phyloP scores from a whole-genome alignment of 1,284 basidiomycete genomes.

The Ustilago shanxiensis region DNA sequence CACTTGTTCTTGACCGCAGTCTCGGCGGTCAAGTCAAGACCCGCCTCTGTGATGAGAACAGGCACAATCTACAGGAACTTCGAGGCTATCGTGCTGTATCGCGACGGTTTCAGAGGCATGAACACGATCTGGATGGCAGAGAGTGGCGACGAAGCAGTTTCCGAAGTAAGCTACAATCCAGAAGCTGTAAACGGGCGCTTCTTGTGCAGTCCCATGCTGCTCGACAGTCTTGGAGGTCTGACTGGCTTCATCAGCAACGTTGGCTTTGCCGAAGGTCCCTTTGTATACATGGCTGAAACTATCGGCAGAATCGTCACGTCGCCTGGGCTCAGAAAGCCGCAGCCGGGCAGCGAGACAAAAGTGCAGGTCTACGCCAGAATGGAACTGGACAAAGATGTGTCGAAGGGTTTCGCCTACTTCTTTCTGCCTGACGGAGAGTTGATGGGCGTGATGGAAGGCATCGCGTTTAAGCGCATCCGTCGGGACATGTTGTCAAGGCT shows the following conservation, averaged over 20 bases:
- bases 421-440: slow-evolving; percentile 32
- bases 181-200: slow-evolving; percentile 42
- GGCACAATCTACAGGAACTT: slow-evolving; percentile 48
- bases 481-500: slow-evolving; percentile 41
- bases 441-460: slow-evolving; percentile 45
- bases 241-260: slow-evolving; percentile 59
- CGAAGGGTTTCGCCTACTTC: slow-evolving; percentile 42
- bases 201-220: slow-evolving; percentile 49
- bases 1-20: slow-evolving; percentile 35
- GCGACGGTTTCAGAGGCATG: slow-evolving; percentile 51
- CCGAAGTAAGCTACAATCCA: slow-evolving; percentile 29
- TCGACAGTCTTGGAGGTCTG: slow-evolving; percentile 52
- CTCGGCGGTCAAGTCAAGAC: slow-evolving; percentile 9
- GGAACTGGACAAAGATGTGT: slow-evolving; percentile 38
- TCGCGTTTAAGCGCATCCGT: slow-evolving; percentile 48
- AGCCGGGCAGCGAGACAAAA: slow-evolving; percentile 21
- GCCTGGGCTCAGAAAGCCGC: slow-evolving; percentile 22
- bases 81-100: slow-evolving; percentile 51
- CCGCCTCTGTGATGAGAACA: slow-evolving; percentile 27
- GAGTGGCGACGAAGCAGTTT: slow-evolving; percentile 41
- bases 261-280: slow-evolving; percentile 36
- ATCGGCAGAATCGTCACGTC: slow-evolving; percentile 41
- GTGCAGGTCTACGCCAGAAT: slow-evolving; percentile 40
- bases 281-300: slow-evolving; percentile 52
- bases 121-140: slow-evolving; percentile 47